A percentile compares a stretch with the other conserved stretches of the same genome.
phyloP scores from a whole-genome alignment of 331 rosid genomes.

The Prunus yedoensis region DNA sequence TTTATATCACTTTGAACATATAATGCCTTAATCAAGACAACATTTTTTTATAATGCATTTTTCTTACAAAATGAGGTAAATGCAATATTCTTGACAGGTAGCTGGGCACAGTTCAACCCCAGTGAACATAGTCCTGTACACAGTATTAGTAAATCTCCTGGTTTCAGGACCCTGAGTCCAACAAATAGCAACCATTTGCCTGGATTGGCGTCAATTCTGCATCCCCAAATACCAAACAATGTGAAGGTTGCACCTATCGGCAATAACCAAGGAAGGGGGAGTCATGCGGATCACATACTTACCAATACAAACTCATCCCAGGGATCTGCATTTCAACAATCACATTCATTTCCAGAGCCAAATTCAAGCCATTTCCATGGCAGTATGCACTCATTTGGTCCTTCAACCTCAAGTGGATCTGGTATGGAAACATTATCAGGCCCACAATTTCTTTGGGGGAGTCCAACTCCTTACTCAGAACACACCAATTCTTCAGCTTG shows the following conservation, averaged over 20 bases:
- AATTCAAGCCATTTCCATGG: conserved; percentile 51
- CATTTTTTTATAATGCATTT: conserved; percentile 7
- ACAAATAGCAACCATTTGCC: conserved; percentile 50
- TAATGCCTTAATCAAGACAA: conserved; percentile 10
- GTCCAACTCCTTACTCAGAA: conserved; percentile 52
- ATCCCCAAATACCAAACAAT: conserved; percentile 56
- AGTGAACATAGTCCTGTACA: conserved; percentile 60
- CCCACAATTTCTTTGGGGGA: conserved; percentile 91
- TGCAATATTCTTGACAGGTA: conserved; percentile 46
- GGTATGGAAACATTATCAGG: conserved; percentile 76
- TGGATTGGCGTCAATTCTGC: conserved; percentile 75
- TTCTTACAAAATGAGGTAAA: conserved; percentile 28
- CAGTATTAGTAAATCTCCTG: conserved; percentile 56
- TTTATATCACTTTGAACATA: conserved; percentile 5
- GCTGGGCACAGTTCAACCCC: conserved; percentile 73
- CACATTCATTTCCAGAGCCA: conserved; percentile 76
- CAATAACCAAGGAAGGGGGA: conserved; percentile 51
- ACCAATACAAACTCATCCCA: conserved; percentile 39
- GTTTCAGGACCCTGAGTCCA: conserved; percentile 57
- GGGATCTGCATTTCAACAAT: conserved; percentile 48
- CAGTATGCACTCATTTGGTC: conserved; percentile 47
- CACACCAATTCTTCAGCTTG: conserved; percentile 54
- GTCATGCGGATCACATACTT: conserved; percentile 46
- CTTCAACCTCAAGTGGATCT: conserved; percentile 70
- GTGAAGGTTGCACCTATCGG: conserved; percentile 60